A percentile compares a stretch with the other conserved stretches of the same genome.
Conservation (phyloP, 148 eudicot genomes). For the Nyssa sinensis region DNA sequence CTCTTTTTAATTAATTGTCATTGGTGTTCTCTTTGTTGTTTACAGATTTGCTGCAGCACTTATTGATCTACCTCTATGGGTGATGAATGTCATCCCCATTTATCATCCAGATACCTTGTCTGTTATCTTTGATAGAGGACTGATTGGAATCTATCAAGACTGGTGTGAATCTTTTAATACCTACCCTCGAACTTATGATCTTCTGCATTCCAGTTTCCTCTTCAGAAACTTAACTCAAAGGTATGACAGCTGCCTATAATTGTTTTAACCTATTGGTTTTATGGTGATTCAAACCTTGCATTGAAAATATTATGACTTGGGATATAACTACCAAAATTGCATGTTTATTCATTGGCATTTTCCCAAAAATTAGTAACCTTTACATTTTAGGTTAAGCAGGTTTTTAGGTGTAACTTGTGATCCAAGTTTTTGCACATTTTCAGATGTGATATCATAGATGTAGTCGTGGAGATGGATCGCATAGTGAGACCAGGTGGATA, state of each 20-base stretch:
- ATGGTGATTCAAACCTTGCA: not conserved
- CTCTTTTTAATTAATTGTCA: not conserved
- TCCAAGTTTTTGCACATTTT: slow-evolving; percentile 4
- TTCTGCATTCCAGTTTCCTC: slow-evolving; percentile 79
- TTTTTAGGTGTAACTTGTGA: not conserved
- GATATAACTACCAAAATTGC: not conserved
- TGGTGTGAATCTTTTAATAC: slow-evolving; percentile 98
- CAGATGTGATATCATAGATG: slow-evolving; percentile 73
- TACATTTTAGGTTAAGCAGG: not conserved
- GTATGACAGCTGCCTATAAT: slow-evolving; percentile 28
- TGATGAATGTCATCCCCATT: slow-evolving; percentile 89
- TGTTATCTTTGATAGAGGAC: slow-evolving; percentile 82
- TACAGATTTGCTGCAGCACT: slow-evolving; percentile 89
- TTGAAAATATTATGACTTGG: not conserved
- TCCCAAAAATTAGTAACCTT: not conserved
- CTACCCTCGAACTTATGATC: slow-evolving; percentile 88
- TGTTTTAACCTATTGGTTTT: not conserved
- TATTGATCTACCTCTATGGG: slow-evolving; percentile 70
- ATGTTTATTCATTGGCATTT: not conserved
- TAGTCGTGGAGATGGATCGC: slow-evolving; percentile 83
- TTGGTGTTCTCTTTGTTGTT: slow-evolving; percentile 1
- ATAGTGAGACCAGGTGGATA: slow-evolving; percentile 75
- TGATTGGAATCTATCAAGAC: slow-evolving; percentile 89
- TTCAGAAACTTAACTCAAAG: slow-evolving; percentile 69
- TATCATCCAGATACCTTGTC: slow-evolving; percentile 72